These are phyloP conservation scores for Thuja plicata DNA, from an alignment of 83 land plant species.

Conservation along the genomic window DNA sequence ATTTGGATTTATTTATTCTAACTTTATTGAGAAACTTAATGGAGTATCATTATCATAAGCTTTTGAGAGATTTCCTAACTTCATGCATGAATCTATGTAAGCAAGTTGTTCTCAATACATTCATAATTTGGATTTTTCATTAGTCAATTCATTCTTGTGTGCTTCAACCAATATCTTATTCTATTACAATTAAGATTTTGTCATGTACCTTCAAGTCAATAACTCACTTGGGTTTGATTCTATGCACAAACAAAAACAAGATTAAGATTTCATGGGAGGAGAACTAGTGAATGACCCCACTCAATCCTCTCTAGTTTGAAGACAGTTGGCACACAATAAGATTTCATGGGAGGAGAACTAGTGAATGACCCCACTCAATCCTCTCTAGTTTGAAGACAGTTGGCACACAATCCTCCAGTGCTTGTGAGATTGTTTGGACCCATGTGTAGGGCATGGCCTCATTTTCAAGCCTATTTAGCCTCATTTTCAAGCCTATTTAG, in stretches of 20 bases:
- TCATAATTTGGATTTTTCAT: not conserved
- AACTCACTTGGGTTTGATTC: not conserved
- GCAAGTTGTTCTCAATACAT: too few relatives aligned
- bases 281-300: not conserved
- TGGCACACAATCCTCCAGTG: not conserved
- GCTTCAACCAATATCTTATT: not conserved
- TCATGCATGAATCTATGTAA: not conserved
- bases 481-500: too few relatives aligned
- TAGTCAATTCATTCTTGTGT: not conserved
- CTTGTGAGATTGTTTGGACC: not conserved
- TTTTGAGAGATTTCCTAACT: not conserved
- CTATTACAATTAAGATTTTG: not conserved
- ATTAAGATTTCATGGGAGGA: too few relatives aligned
- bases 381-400: not conserved
- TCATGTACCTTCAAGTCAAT: not conserved
- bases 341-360: too few relatives aligned
- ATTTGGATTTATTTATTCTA: not conserved
- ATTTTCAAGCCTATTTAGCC: too few relatives aligned
- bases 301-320: not conserved
- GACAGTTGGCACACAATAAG: too few relatives aligned
- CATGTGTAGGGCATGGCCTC: too few relatives aligned
- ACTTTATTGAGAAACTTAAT: not conserved
- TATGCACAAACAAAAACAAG: not conserved
- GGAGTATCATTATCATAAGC: not conserved
- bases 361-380: not conserved